Base-by-base conservation (phyloP, 495 filamentous ascomycete species). In the Aspergillus mulundensis region DNA sequence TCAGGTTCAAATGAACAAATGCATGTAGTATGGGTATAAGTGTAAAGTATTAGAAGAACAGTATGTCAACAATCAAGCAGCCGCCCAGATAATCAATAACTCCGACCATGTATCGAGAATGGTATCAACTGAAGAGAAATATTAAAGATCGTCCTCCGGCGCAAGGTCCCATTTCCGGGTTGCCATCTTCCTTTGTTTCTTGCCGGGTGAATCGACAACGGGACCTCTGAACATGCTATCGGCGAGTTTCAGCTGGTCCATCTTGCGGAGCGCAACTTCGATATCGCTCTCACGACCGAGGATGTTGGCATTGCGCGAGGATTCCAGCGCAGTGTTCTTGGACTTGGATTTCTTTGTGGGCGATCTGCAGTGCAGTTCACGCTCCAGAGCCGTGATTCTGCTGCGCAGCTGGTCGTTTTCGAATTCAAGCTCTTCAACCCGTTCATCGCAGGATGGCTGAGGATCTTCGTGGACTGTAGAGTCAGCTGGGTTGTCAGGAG, bases 131-230 rank as follows among this genome's bases (percentile, higher is more conserved):
- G 41, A 30, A 32, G 12, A 18, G n/a, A 38, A 21, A 30, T 21
- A 43, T 8, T 66, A 79, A 19, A 77, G 62, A 41, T 81, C 76
- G n/a, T 73, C 76, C 60, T 83, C 81, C 12, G 81, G 77, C 20
- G 69, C 77, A 59, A 84, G 60, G 61, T 84, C 82, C 74, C 77
- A 83, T 60, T 80, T 83, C 54, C 80, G 68, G 1, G 77, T 74
- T 5, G 75, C 75, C 65, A 85, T 70, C 62, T 83, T 82, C 56
- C 75, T 71, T 23, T 69, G 68, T 55, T 78, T 82, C 65, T 78
- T 72, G n/a, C 58, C 65, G 0, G 72, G 68, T 2, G 75, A 67
- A 12, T 67, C 50, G 3, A 55, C 34, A 12, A 66, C 54, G 6
- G 65, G 48, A n/a, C 62, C 63, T 3, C 67, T 61, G 56, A 72